Evolutionary conservation across 2,329 filamentous ascomycete species (phyloP).

Genomic region (Dothideomycetes sp.): DNA sequence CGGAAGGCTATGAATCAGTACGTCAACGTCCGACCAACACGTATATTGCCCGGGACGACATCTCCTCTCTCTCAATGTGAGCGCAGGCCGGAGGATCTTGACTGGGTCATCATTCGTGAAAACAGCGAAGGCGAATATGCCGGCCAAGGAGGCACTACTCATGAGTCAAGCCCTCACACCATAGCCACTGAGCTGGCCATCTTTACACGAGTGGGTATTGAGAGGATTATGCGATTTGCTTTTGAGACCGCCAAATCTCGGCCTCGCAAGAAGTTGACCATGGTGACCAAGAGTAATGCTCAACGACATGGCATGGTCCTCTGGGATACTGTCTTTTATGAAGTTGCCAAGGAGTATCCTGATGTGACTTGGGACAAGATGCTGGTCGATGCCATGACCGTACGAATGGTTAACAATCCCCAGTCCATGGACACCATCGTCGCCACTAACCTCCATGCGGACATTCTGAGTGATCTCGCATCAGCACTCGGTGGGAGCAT

Average conservation of each 20-base stretch:
- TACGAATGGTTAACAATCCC: constrained; percentile 36
- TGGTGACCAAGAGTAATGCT: constrained; percentile 40
- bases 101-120: constrained; percentile 38
- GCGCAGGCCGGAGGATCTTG: constrained; percentile 24
- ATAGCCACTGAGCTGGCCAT: constrained; percentile 37
- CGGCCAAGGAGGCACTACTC: constrained; percentile 34
- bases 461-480: constrained; percentile 57
- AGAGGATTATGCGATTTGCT: constrained; percentile 37
- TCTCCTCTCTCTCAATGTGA: constrained; percentile 28
- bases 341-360: constrained; percentile 34
- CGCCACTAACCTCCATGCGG: constrained; percentile 40
- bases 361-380: constrained; percentile 37
- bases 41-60: constrained; percentile 30
- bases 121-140: constrained; percentile 39
- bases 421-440: constrained; percentile 36
- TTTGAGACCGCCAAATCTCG: constrained; percentile 33
- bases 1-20: constrained; percentile 58
- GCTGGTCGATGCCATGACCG: constrained; percentile 40
- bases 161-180: constrained; percentile 28
- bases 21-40: constrained; percentile 50
- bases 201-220: constrained; percentile 34
- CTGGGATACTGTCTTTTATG: constrained; percentile 36
- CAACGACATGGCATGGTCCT: constrained; percentile 39
- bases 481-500: constrained; percentile 56
- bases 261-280: constrained; percentile 35